A percentile compares a stretch with the other conserved stretches of the same genome.
These are phyloP conservation scores for Clathrus columnatus DNA, from an alignment of 768 basidiomycete species.

Conservation along the genomic window DNA sequence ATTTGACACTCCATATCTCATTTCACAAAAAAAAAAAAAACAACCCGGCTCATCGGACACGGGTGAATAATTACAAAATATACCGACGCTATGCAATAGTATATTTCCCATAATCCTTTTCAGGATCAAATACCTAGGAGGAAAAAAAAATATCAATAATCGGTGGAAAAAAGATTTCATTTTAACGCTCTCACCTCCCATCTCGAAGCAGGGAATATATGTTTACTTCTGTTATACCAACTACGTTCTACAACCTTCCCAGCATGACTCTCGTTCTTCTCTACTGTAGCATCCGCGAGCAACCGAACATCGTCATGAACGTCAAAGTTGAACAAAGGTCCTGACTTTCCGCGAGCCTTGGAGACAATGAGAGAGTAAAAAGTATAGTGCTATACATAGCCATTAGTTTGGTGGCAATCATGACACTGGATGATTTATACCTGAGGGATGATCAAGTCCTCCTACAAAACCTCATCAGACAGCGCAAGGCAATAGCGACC, in stretches of 20 bases:
- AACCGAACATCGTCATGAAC: conserved; percentile 97
- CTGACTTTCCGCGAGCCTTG: conserved; percentile 96
- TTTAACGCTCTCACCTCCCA: conserved; percentile 70
- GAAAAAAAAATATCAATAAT: neutral
- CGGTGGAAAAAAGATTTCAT: neutral
- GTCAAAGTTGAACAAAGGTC: conserved; percentile 96
- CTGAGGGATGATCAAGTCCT: conserved; percentile 96
- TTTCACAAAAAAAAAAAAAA: too few species aligned
- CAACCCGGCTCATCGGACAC: neutral
- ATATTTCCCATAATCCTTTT: conserved; percentile 90
- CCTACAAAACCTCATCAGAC: conserved; percentile 39
- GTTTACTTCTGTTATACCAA: conserved; percentile 94
- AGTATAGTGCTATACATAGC: conserved; percentile 71
- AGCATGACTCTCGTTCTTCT: conserved; percentile 98
- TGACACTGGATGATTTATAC: conserved; percentile 30
- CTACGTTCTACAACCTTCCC: conserved; percentile 97
- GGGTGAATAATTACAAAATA: neutral
- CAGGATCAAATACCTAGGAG: conserved; percentile 90
- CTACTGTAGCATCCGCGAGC: conserved; percentile 86
- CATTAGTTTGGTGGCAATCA: neutral
- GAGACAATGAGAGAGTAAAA: conserved; percentile 99
- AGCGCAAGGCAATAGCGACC: conserved; percentile 7
- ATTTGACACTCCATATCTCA: too few species aligned
- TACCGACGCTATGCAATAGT: conserved; percentile 45
- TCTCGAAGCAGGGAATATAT: conserved; percentile 92